phyloP scores from a whole-genome alignment of 208 protist species.

The Acanthamoeba royreba region DNA sequence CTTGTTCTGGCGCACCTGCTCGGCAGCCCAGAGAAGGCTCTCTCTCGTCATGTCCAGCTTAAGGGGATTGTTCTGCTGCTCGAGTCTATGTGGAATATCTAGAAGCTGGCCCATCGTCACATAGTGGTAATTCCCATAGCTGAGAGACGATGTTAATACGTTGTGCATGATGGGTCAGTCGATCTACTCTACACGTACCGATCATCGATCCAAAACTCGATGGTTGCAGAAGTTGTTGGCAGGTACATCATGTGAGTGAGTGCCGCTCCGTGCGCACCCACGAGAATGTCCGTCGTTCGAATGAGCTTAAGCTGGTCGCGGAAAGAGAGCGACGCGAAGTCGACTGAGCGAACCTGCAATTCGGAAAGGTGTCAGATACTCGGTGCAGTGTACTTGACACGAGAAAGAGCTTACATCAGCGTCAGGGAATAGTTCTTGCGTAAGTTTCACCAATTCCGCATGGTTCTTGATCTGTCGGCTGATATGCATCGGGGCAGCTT shows the following conservation, averaged over 20 bases:
- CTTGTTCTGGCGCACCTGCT: background rate
- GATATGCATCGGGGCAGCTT: background rate
- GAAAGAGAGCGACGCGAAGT: background rate
- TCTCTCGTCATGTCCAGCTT: background rate
- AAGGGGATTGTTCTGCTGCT: slow-evolving; percentile 6
- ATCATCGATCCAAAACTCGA: slow-evolving; percentile 41
- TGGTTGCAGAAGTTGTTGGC: background rate
- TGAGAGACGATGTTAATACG: no score
- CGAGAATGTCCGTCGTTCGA: slow-evolving; percentile 26
- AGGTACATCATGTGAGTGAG: slow-evolving; percentile 25
- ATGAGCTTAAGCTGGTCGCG: slow-evolving; percentile 27
- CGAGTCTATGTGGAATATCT: background rate
- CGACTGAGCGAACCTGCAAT: background rate
- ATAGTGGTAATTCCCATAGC: slow-evolving; percentile 43
- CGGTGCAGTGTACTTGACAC: no score
- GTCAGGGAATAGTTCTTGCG: background rate
- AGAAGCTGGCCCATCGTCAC: slow-evolving; percentile 14
- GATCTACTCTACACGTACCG: no score
- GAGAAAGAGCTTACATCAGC: no score
- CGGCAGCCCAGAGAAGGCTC: background rate
- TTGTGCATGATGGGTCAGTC: background rate
- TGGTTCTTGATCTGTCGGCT: background rate
- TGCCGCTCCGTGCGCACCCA: slow-evolving; percentile 12
- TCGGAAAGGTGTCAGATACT: no score
- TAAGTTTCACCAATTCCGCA: background rate